Evolutionary conservation across 305 asterid species (phyloP).

Genomic region (Fraxinus greggii): DNA sequence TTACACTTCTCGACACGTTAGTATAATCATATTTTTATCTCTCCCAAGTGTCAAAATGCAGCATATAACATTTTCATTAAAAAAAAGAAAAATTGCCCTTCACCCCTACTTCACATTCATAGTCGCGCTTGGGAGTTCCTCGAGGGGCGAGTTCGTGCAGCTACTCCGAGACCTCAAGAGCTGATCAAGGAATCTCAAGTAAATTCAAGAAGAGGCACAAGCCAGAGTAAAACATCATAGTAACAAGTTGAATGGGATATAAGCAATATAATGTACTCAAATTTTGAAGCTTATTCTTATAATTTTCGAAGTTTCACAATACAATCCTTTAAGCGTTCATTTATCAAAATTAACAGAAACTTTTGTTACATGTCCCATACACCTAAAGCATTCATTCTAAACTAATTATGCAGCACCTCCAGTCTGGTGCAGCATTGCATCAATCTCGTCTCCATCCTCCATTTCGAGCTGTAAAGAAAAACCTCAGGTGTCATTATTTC

Average conservation of each 20-base stretch:
- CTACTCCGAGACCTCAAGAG: no score
- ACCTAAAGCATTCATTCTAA: not conserved
- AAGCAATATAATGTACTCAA: not conserved
- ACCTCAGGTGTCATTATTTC: not conserved
- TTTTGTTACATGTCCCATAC: not conserved
- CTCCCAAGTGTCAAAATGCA: no score
- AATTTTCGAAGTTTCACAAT: not conserved
- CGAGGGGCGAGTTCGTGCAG: no score
- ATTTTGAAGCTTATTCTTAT: not conserved
- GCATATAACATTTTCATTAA: no score
- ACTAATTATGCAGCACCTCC: constrained; percentile 21
- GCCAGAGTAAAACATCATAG: not conserved
- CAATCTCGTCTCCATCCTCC: constrained; percentile 44
- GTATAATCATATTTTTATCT: no score
- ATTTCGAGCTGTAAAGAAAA: constrained; percentile 24
- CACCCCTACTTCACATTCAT: no score
- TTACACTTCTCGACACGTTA: no score
- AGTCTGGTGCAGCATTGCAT: constrained; percentile 44
- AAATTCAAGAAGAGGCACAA: not conserved
- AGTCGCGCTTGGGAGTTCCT: no score
- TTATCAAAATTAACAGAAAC: not conserved
- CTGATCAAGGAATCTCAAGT: no score
- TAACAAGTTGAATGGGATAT: not conserved
- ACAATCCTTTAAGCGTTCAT: not conserved
- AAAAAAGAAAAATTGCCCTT: no score